Evolutionary conservation across 169 alveolate genomes (phyloP).

Genomic region (Plasmodium ovale): DNA sequence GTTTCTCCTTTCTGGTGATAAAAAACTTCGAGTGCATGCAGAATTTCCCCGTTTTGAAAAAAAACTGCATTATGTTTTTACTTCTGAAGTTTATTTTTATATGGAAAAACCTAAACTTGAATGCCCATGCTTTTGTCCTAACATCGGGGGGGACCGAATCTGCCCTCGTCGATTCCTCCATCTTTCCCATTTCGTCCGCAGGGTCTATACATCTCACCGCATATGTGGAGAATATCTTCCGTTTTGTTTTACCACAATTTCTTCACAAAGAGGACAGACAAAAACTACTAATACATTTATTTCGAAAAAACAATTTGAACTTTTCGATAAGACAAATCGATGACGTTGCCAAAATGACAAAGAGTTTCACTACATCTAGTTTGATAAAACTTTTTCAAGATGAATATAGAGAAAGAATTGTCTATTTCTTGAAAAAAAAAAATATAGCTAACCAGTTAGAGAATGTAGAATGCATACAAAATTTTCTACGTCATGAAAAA

Average conservation of each 20-base stretch:
- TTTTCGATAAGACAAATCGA: neutral
- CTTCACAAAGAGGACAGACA: constrained; percentile 21
- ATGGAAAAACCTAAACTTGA: constrained; percentile 62
- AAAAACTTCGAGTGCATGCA: constrained; percentile 28
- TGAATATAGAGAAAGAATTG: constrained; percentile 57
- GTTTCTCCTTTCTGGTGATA: constrained; percentile 41
- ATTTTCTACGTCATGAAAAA: neutral
- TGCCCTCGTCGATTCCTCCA: no score
- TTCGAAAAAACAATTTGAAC: constrained; percentile 7
- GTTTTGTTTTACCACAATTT: constrained; percentile 21
- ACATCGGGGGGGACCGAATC: no score
- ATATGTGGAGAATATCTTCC: constrained; percentile 5
- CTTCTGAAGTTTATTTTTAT: constrained; percentile 41
- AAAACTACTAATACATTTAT: constrained; percentile 12
- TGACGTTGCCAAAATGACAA: constrained; percentile 31
- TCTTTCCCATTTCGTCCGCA: no score
- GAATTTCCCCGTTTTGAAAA: constrained; percentile 16
- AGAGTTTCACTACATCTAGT: constrained; percentile 3
- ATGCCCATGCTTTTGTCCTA: constrained; percentile 38
- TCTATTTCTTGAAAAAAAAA: constrained; percentile 6
- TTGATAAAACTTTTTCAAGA: constrained; percentile 30
- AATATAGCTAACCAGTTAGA: neutral
- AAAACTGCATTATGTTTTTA: constrained; percentile 40
- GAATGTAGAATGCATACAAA: neutral
- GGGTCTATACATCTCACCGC: neutral